Base-by-base conservation (phyloP, 306 rosid genomes). In the Canavalia ensiformis region DNA sequence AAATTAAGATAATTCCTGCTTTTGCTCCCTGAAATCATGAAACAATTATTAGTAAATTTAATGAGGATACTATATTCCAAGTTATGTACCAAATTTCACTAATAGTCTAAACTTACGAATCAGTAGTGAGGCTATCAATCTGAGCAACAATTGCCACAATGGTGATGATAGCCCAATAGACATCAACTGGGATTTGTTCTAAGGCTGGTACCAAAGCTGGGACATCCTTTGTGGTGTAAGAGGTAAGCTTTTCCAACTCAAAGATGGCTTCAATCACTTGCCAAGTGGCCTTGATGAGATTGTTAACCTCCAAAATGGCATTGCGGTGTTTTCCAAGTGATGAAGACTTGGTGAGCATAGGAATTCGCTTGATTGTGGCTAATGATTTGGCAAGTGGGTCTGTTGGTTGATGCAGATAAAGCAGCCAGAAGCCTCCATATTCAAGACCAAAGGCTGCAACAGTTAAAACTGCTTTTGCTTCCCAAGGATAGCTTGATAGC, bases 401-500 rank as follows among this genome's bases (percentile, higher is more conserved):
- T 0, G 88, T 71, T 64, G 87, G 81, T 31, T 64, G 80, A 54
- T 77, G 54, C 58, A 81, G 89, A 9, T 94, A 85, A 0, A 94
- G 87, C 0, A 89, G 70, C 94, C 95, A 92, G 63, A 90, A 90
- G 8, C 92, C 90, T 0, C 95, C 95, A 42, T 82, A 91, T 35
- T 94, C 94, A 10, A 88, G 5, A 1, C 94, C 85, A 71, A 94
- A 94, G 11, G 97, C 97, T 0, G 94, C 91, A 0, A 94, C 82
- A 4, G 95, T 84, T 8, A 94, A 76, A 72, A 89, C 92, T 1
- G 88, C 90, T 76, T 92, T 92, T 25, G 90, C 92, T 13, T 85
- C 88, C 98, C 95, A 94, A 0, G 77, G 8, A 63, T 85, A 90
- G 46, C 8, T 64, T 18, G 88, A 68, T 0, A 94, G 81, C 89